Evolutionary conservation across 2,329 filamentous ascomycete genomes (phyloP).

Genomic region (Ampelomyces quisqualis): DNA sequence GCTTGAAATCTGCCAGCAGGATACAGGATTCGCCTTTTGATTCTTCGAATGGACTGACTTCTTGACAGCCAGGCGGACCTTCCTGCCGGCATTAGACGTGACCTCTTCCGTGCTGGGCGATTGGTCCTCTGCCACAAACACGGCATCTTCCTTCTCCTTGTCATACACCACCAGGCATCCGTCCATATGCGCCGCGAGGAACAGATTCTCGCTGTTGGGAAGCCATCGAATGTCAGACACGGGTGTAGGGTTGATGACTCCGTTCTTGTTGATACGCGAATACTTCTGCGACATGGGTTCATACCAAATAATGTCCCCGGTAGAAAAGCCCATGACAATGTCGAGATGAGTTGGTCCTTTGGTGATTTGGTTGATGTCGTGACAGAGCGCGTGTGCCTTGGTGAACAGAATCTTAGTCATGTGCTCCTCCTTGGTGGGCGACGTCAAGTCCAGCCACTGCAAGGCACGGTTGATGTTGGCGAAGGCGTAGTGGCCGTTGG

Average conservation of each 20-base stretch:
- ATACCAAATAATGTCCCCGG: slow-evolving; percentile 97
- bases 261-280: slow-evolving; percentile 94
- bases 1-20: slow-evolving; percentile 89
- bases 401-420: slow-evolving; percentile 96
- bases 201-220: slow-evolving; percentile 88
- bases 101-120: slow-evolving; percentile 24
- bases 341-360: slow-evolving; percentile 81
- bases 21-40: slow-evolving; percentile 89
- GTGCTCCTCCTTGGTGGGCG: slow-evolving; percentile 77
- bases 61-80: slow-evolving; percentile 64
- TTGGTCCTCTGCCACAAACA: slow-evolving; percentile 69
- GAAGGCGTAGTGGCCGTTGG: slow-evolving; percentile 83
- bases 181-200: slow-evolving; percentile 89
- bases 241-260: slow-evolving; percentile 80
- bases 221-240: slow-evolving; percentile 91
- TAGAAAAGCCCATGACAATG: slow-evolving; percentile 92
- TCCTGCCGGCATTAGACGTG: slow-evolving; percentile 36
- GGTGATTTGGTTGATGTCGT: slow-evolving; percentile 84
- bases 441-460: slow-evolving; percentile 91
- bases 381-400: slow-evolving; percentile 90
- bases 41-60: slow-evolving; percentile 94
- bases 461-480: slow-evolving; percentile 94
- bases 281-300: slow-evolving; percentile 97
- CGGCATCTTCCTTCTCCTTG: slow-evolving; percentile 90
- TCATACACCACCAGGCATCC: slow-evolving; percentile 91